Evolutionary conservation across 2,329 filamentous ascomycete species (phyloP).

Genomic region (Alternaria infectoria): DNA sequence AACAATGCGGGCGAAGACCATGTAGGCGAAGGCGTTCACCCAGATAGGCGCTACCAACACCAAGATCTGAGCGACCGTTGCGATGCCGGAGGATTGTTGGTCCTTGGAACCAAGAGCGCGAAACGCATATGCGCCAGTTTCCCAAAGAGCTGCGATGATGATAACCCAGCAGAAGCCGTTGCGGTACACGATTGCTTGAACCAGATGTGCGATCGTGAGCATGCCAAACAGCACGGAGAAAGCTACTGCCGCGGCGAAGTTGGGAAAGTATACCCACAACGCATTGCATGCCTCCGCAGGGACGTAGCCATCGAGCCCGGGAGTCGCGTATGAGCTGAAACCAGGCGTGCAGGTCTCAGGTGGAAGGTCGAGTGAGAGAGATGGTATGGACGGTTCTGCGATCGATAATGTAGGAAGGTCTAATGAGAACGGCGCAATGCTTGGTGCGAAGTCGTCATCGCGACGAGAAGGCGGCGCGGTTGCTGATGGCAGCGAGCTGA

Average conservation of each 20-base stretch:
- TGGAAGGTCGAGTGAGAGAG: constrained; percentile 17
- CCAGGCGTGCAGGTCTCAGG: constrained; percentile 21
- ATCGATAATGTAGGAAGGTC: constrained; percentile 16
- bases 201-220: constrained; percentile 24
- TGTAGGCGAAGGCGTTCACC: constrained; percentile 55
- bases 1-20: constrained; percentile 49
- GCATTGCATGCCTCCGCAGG: constrained; percentile 27
- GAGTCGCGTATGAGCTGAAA: constrained; percentile 20
- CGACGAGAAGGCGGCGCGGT: constrained; percentile 15
- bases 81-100: constrained; percentile 42
- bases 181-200: constrained; percentile 24
- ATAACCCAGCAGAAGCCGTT: constrained; percentile 52
- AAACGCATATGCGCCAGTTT: constrained; percentile 50
- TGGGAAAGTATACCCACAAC: constrained; percentile 27
- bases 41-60: constrained; percentile 53
- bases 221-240: constrained; percentile 27
- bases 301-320: constrained; percentile 28
- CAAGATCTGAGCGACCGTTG: constrained; percentile 50
- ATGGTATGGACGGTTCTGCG: constrained; percentile 12
- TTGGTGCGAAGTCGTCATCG: constrained; percentile 12
- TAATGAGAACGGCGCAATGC: constrained; percentile 17
- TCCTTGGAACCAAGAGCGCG: constrained; percentile 51
- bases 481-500: constrained; percentile 1
- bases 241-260: constrained; percentile 25
- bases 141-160: constrained; percentile 53